Evolutionary conservation across 805 yeast genomes (phyloP).

Genomic region (Barnettozyma pratensis): DNA sequence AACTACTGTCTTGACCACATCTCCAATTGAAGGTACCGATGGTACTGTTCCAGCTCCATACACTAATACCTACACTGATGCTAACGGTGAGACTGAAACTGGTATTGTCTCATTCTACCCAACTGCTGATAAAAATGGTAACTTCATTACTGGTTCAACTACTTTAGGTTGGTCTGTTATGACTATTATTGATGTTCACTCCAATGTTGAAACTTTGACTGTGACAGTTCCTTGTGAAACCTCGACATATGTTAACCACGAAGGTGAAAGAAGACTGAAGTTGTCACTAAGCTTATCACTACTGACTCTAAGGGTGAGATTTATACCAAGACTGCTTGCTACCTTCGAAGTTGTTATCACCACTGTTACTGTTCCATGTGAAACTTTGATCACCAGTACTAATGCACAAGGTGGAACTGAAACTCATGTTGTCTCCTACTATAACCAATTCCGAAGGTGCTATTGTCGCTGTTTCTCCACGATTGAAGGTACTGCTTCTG

Average conservation of each 20-base stretch:
- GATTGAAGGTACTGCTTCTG: neutral
- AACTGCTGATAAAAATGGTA: constrained; percentile 4
- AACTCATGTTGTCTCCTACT: neutral
- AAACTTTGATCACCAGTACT: neutral
- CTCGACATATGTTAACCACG: neutral
- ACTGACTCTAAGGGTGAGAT: constrained; percentile 1
- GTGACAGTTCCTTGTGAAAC: constrained; percentile 5
- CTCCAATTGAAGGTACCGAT: neutral
- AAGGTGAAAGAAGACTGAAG: constrained; percentile 3
- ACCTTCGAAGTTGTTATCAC: constrained; percentile 2
- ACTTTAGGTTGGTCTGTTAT: neutral
- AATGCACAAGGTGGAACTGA: neutral
- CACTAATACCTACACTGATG: constrained; percentile 4
- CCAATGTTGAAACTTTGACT: constrained; percentile 1
- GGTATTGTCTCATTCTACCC: constrained; percentile 6
- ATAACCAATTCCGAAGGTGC: neutral
- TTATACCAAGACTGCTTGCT: neutral
- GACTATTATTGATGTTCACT: constrained; percentile 1
- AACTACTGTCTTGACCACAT: neutral
- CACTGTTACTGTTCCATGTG: constrained; percentile 6
- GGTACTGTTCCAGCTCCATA: neutral
- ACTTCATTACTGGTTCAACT: constrained; percentile 7
- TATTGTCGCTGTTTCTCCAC: neutral
- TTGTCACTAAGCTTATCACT: constrained; percentile 3
- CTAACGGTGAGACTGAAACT: constrained; percentile 2